Evolutionary conservation across 192 early-diverging fungal species (phyloP), one percentile per base, ranked within the genome.

Genomic region (Umbelopsis sp.): DNA sequence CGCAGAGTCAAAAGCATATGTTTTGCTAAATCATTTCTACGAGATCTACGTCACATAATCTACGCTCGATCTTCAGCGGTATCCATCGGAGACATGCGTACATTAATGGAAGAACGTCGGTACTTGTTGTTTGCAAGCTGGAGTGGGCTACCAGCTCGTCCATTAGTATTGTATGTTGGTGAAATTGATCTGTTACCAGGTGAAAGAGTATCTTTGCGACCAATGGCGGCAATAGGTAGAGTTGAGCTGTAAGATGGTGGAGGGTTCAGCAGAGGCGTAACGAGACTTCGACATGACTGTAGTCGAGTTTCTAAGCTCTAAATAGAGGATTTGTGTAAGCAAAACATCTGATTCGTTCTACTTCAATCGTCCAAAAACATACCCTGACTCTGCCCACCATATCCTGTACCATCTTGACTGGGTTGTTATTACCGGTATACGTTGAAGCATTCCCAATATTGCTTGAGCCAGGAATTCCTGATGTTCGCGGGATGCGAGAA

Each of bases 311-410:
- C 92, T 67, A 93, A 72, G 47, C 87, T 84, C 86, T 88, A 64
- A 27, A 35, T n/a, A 48, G 20, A 68, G 21, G 18, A 58, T 55
- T n/a, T 66, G 25, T 13, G 48, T 35, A 21, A 23, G 3, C 16
- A 23, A 64, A 53, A 71, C 21, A 69, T 49, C 20, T 58, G 35
- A 4, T 49, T 51, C 23, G 15, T 69, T 9, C 6, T 4, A 1
- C 1, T 41, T 0, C 37, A 9, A 10, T 10, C 6, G 37, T 9
- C 0, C 35, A 53, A 55, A 30, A n/a, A 58, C 51, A 69, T 81
- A 88, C 90, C 83, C 87, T 91, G 50, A 92, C 91, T 20, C 91
- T 80, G 30, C 88, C 84, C 67, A 93, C 91, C 78, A 93, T 92
- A 35, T 92, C 89, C 67, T 91, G 89, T 9, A 91, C 87, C 75